These are phyloP conservation scores for Artemisia tridentata DNA, from an alignment of 129 eudicot genomes.

Conservation along the genomic window DNA sequence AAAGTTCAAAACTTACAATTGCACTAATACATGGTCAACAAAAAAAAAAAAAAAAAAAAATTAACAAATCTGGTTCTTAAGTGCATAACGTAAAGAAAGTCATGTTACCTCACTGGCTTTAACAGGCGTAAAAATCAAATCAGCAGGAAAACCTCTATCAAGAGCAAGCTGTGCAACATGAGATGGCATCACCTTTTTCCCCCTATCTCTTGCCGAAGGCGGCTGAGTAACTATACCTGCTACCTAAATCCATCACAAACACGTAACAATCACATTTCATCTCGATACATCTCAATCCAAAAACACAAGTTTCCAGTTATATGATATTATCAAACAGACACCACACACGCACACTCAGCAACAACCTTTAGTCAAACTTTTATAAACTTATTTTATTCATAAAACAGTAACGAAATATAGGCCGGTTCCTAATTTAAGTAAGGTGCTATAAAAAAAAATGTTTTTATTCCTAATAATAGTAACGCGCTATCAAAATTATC, in stretches of 20 bases:
- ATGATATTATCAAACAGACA: too few relatives aligned
- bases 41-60: too few relatives aligned
- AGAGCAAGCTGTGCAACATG: slow-evolving; percentile 95
- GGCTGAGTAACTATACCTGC: slow-evolving; percentile 97
- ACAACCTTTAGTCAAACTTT: too few relatives aligned
- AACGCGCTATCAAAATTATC: too few relatives aligned
- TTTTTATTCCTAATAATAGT: too few relatives aligned
- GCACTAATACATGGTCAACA: background rate
- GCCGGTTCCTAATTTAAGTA: too few relatives aligned
- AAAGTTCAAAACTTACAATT: background rate
- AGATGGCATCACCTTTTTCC: slow-evolving; percentile 84
- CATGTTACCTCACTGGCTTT: slow-evolving; percentile 76
- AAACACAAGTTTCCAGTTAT: too few relatives aligned
- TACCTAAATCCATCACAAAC: slow-evolving; percentile 42
- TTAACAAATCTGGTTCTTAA: background rate
- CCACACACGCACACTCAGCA: too few relatives aligned
- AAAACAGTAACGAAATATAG: too few relatives aligned
- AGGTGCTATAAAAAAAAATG: too few relatives aligned
- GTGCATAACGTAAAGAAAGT: background rate
- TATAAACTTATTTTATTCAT: too few relatives aligned
- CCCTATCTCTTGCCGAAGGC: slow-evolving; percentile 81
- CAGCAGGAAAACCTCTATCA: slow-evolving; percentile 75
- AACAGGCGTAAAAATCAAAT: slow-evolving; percentile 79
- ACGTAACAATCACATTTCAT: slow-evolving; percentile 5
- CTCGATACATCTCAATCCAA: background rate